Evolutionary conservation across 345 rosid genomes (phyloP), one percentile per base, ranked within the genome.

Genomic region (Eucalyptus virginea): DNA sequence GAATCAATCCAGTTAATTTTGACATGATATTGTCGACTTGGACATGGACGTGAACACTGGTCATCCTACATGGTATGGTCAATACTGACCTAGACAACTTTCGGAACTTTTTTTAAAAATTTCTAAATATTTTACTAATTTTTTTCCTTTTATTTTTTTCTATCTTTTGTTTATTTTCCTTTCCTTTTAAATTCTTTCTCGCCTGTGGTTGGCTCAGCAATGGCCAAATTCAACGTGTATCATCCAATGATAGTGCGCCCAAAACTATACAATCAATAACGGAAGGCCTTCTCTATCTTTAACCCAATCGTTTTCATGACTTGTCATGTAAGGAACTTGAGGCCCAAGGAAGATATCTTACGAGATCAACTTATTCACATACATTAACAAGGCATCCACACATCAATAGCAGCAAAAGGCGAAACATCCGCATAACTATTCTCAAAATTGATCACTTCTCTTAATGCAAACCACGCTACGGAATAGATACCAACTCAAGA

Each of bases 31-130:
- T 52, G 1, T 52, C 11, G 5, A 8, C 58, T 21, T 52, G 58
- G 24, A 52, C 11, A 0, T 52, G 58, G 26, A 8, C 1, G 5
- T 52, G 58, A 52, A 52, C 58, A 52, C 2, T 1, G 0, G 26
- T 52, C 5, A 2, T 52, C 24, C 11, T 21, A 52, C 26, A 52
- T 21, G 11, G 0, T 52, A 52, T 0, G 0, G 5, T 21, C 10
- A 52, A 52, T 4, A 52, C 1, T 21, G 1, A 52, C 58, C 2
- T 52, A 1, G 11, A 52, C 10, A 52, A 52, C 58, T 52, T 52
- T 52, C 0, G 2, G 5, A 52, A 52, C 58, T 21, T 52, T 52
- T 18, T 7, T 0, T 0, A 52, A 52, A 52, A 19, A 19, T 0
- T 19, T 52, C 24, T 52, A 52, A 52, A 52, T 52, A 52, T 19